phyloP scores from a whole-genome alignment of 2,329 filamentous ascomycete species.

The Monosporascus sp. region DNA sequence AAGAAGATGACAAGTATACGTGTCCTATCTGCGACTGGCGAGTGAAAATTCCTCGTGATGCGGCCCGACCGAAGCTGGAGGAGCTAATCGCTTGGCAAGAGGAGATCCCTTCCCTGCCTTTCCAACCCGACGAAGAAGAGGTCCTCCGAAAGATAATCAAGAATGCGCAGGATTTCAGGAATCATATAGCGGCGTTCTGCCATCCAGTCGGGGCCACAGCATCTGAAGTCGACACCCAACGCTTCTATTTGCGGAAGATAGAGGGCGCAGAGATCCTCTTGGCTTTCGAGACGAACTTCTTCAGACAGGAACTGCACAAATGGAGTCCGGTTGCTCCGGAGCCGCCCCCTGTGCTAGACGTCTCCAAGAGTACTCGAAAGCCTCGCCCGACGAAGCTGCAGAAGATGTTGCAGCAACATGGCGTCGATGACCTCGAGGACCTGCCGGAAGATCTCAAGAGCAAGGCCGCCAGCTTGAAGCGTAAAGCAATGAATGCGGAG shows the following conservation, averaged over 20 bases:
- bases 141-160: slow-evolving; percentile 81
- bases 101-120: slow-evolving; percentile 75
- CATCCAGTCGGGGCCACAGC: slow-evolving; percentile 76
- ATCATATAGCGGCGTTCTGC: slow-evolving; percentile 75
- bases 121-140: slow-evolving; percentile 93
- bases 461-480: slow-evolving; percentile 69
- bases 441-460: slow-evolving; percentile 77
- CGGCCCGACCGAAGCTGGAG: slow-evolving; percentile 89
- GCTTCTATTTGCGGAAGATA: slow-evolving; percentile 95
- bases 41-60: slow-evolving; percentile 93
- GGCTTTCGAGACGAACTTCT: slow-evolving; percentile 93
- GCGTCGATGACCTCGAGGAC: slow-evolving; percentile 85
- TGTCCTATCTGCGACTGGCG: slow-evolving; percentile 98
- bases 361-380: slow-evolving; percentile 88
- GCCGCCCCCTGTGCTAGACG: slow-evolving; percentile 78
- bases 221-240: slow-evolving; percentile 81
- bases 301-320: slow-evolving; percentile 91
- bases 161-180: slow-evolving; percentile 77
- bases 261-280: slow-evolving; percentile 94
- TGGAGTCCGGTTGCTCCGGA: slow-evolving; percentile 87
- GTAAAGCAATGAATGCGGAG: slow-evolving; percentile 62
- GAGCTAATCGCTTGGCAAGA: slow-evolving; percentile 80
- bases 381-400: slow-evolving; percentile 95
- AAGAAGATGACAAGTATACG: slow-evolving; percentile 97
- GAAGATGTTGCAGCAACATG: slow-evolving; percentile 84